Percentiles rank a stretch among this genome's conserved stretches.
Evolutionary conservation across 768 basidiomycete genomes (phyloP).

Genomic region (Trametes cingulata): DNA sequence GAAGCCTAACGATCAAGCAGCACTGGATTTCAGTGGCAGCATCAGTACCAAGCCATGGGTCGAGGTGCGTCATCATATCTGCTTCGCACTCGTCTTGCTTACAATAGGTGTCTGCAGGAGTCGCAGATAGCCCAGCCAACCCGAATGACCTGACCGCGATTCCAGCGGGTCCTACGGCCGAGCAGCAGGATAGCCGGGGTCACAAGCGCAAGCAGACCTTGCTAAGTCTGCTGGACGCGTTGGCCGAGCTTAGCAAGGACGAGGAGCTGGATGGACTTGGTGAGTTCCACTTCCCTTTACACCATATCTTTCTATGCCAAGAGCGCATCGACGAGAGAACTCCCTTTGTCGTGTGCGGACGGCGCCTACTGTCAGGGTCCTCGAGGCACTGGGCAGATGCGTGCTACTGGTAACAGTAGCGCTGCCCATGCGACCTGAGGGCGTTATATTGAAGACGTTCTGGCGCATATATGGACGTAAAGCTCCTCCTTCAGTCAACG

Average conservation of each 20-base stretch:
- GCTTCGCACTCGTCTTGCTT: background rate
- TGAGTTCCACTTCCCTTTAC: constrained; percentile 25
- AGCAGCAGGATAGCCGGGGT: constrained; percentile 10
- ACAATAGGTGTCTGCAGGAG: background rate
- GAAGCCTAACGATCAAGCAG: constrained; percentile 4
- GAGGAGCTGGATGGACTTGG: constrained; percentile 35
- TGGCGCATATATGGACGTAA: no score
- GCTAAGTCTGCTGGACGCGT: constrained; percentile 47
- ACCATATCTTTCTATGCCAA: no score
- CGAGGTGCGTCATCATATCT: constrained; percentile 18
- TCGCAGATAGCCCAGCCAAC: constrained; percentile 7
- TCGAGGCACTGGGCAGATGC: no score
- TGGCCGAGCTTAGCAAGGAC: constrained; percentile 47
- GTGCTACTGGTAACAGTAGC: no score
- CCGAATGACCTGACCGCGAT: constrained; percentile 25
- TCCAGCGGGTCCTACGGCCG: constrained; percentile 5
- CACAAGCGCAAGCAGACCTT: constrained; percentile 47
- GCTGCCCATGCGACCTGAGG: no score
- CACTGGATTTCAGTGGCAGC: constrained; percentile 7
- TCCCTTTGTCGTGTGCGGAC: no score
- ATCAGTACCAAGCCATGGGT: constrained; percentile 22
- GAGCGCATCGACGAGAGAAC: no score
- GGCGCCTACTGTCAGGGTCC: no score
- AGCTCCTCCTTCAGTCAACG: no score
- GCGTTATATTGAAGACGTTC: no score